phyloP scores from a whole-genome alignment of 2,329 filamentous ascomycete species.

The Colletotrichum sp. region DNA sequence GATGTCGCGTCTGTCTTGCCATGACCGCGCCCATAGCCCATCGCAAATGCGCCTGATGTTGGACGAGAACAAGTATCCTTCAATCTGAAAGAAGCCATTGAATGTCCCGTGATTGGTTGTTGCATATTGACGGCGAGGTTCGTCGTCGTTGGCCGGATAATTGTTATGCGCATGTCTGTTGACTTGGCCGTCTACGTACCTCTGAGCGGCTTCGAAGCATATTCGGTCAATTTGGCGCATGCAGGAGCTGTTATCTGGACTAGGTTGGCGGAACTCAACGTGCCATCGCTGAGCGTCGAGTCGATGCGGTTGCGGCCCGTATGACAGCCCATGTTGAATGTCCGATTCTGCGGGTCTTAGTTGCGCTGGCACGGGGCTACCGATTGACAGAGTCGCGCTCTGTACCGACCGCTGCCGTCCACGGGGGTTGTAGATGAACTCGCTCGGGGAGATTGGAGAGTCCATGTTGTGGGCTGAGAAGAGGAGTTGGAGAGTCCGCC shows the following conservation, averaged over 20 bases:
- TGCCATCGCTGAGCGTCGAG: neutral
- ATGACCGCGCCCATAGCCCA: constrained; percentile 33
- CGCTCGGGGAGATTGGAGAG: neutral
- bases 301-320: neutral
- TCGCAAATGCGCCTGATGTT: constrained; percentile 35
- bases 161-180: constrained; percentile 23
- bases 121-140: neutral
- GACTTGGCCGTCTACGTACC: constrained; percentile 24
- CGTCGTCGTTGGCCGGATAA: neutral
- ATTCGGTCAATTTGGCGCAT: constrained; percentile 22
- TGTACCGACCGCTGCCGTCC: neutral
- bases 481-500: neutral
- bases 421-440: constrained; percentile 9
- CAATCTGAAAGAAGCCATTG: neutral
- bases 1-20: constrained; percentile 32
- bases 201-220: constrained; percentile 27
- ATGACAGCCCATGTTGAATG: neutral
- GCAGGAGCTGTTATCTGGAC: neutral
- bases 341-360: too few relatives aligned
- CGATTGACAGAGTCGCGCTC: neutral
- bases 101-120: neutral
- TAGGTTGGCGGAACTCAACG: neutral
- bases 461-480: neutral
- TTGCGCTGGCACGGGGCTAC: too few relatives aligned
- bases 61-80: constrained; percentile 27